Evolutionary conservation across 164 flowering plant species (phyloP).

Genomic region (Houttuynia cordata): DNA sequence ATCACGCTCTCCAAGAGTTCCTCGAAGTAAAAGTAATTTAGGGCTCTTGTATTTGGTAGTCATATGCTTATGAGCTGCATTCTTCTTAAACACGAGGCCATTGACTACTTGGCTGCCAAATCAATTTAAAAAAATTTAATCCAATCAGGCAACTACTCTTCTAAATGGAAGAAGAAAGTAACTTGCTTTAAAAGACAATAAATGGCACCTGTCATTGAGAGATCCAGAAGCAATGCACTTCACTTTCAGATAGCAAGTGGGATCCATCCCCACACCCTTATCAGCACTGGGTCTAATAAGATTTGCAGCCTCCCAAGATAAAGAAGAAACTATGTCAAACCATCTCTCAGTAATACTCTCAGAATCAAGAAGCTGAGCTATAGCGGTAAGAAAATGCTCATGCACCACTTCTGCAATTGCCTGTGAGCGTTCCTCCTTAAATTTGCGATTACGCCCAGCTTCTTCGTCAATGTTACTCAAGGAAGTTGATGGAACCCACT

Average conservation of each 20-base stretch:
- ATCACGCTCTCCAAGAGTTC: slow-evolving; percentile 59
- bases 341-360: slow-evolving; percentile 55
- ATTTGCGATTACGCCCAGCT: slow-evolving; percentile 23
- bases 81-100: slow-evolving; percentile 90
- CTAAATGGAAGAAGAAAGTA: background rate
- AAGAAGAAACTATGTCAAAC: slow-evolving; percentile 63
- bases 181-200: background rate
- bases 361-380: slow-evolving; percentile 45
- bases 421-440: slow-evolving; percentile 43
- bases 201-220: slow-evolving; percentile 52
- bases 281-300: slow-evolving; percentile 55
- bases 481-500: slow-evolving; percentile 55
- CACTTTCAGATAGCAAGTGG: slow-evolving; percentile 68
- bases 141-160: too few relatives aligned
- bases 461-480: slow-evolving; percentile 31
- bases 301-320: slow-evolving; percentile 89
- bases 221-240: slow-evolving; percentile 83
- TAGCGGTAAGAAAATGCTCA: slow-evolving; percentile 56
- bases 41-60: slow-evolving; percentile 60
- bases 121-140: background rate
- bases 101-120: slow-evolving; percentile 65
- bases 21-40: slow-evolving; percentile 54
- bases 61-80: slow-evolving; percentile 92
- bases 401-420: slow-evolving; percentile 47
- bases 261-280: slow-evolving; percentile 61